A percentile compares a stretch with the other conserved stretches of the same genome.
These are phyloP conservation scores for Mycena indigotica DNA, from an alignment of 768 basidiomycete genomes.

Conservation along the genomic window DNA sequence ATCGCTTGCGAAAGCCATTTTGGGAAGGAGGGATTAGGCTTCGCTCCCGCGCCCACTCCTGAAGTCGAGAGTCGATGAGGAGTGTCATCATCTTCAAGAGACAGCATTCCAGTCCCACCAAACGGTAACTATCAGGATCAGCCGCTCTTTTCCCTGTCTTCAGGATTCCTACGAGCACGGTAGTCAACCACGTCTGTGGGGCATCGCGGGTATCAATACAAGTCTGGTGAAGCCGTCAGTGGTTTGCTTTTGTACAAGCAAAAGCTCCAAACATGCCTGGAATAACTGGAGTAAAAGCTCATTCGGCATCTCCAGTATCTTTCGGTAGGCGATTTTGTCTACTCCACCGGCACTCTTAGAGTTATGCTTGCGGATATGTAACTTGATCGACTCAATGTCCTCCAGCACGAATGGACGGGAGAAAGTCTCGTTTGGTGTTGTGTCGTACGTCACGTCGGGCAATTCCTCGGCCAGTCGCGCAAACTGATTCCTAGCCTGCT, in stretches of 20 bases:
- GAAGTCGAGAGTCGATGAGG: conserved; percentile 20
- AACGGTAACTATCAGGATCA: conserved; percentile 18
- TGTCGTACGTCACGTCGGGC: not conserved
- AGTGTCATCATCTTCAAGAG: conserved; percentile 26
- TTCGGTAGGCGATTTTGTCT: not conserved
- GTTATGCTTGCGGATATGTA: not conserved
- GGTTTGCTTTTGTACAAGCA: not conserved
- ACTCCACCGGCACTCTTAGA: not conserved
- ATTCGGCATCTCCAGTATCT: not conserved
- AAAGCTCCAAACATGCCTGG: not conserved
- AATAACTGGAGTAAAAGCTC: not conserved
- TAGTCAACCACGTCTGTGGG: not conserved
- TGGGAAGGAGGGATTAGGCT: conserved; percentile 29
- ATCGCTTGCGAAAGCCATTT: conserved; percentile 30
- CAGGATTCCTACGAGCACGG: not conserved
- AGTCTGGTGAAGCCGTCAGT: not conserved
- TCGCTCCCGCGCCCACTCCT: conserved; percentile 14
- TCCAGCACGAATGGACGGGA: not conserved
- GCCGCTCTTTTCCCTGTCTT: conserved; percentile 19
- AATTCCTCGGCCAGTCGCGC: not conserved
- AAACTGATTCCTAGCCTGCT: not conserved
- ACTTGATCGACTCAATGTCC: not conserved
- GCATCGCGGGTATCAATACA: not conserved
- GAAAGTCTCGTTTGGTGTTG: not conserved
- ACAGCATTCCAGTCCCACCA: conserved; percentile 24